Percentiles rank a stretch among this genome's conserved stretches.
These are phyloP conservation scores for Fragaria vesca DNA, from an alignment of 306 rosid species.

Conservation along the genomic window DNA sequence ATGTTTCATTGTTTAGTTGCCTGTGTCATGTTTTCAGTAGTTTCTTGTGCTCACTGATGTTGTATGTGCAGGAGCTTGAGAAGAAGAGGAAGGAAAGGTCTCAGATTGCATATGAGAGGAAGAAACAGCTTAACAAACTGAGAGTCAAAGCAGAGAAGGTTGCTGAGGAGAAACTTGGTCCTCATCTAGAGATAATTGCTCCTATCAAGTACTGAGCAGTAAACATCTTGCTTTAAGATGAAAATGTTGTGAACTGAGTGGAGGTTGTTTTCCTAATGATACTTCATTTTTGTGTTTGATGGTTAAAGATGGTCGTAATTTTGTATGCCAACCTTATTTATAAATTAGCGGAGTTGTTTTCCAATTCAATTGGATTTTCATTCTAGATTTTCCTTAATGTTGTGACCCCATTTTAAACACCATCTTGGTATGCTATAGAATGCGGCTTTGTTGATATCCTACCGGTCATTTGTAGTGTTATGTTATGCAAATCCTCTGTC, in stretches of 20 bases:
- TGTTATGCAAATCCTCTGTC: too few relatives aligned
- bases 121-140: conserved; percentile 69
- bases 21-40: neutral
- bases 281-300: conserved; percentile 7
- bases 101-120: conserved; percentile 55
- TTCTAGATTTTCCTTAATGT: neutral
- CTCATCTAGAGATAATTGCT: conserved; percentile 61
- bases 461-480: too few relatives aligned
- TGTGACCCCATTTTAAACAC: neutral
- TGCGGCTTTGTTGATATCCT: too few relatives aligned
- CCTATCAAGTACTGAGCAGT: conserved; percentile 56
- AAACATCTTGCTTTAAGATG: neutral
- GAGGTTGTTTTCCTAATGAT: conserved; percentile 23
- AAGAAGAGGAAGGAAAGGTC: conserved; percentile 76
- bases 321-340: conserved; percentile 18
- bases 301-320: conserved; percentile 20
- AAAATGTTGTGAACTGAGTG: conserved; percentile 19
- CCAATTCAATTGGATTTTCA: neutral
- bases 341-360: conserved; percentile 20
- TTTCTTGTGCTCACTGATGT: neutral
- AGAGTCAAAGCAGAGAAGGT: conserved; percentile 62
- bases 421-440: too few relatives aligned
- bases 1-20: neutral
- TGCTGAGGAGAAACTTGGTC: conserved; percentile 69
- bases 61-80: conserved; percentile 55